A percentile compares a stretch with the other conserved stretches of the same genome.
Evolutionary conservation across 2,329 filamentous ascomycete species (phyloP).

Genomic region (Penicillium vulpinum): DNA sequence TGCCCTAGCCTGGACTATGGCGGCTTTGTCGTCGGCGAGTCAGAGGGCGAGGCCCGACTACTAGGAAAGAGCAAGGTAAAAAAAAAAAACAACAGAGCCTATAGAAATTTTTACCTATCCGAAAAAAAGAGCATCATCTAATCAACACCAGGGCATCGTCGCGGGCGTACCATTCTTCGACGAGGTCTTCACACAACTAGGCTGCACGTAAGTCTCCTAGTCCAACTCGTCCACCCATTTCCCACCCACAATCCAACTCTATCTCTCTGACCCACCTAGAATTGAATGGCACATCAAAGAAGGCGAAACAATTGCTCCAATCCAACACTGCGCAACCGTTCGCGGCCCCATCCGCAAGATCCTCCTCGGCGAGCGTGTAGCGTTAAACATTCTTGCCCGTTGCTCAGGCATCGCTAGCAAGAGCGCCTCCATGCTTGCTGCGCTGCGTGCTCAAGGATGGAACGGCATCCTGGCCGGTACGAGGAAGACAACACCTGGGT

Average conservation of each 20-base stretch:
- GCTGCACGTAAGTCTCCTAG: slow-evolving; percentile 63
- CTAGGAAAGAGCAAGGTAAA: slow-evolving; percentile 59
- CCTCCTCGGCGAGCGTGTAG: slow-evolving; percentile 89
- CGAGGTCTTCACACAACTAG: slow-evolving; percentile 86
- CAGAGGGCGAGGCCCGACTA: slow-evolving; percentile 46
- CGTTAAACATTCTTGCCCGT: slow-evolving; percentile 82
- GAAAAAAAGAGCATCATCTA: neutral
- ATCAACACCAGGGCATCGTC: slow-evolving; percentile 64
- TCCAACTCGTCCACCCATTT: neutral
- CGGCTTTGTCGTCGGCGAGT: slow-evolving; percentile 85
- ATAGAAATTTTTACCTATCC: no score
- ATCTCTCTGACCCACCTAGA: slow-evolving; percentile 32
- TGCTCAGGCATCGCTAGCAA: slow-evolving; percentile 88
- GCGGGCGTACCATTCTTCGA: slow-evolving; percentile 94
- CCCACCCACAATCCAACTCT: neutral
- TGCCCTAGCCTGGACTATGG: slow-evolving; percentile 96
- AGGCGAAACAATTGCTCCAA: slow-evolving; percentile 66
- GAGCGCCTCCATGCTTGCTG: slow-evolving; percentile 47
- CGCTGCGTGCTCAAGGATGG: slow-evolving; percentile 67
- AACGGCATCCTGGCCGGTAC: slow-evolving; percentile 86
- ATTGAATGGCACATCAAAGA: slow-evolving; percentile 85
- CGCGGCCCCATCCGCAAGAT: slow-evolving; percentile 78
- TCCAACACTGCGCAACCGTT: slow-evolving; percentile 74
- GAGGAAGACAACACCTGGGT: slow-evolving; percentile 94
- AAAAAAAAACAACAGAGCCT: neutral